A percentile compares a stretch with the other conserved stretches of the same genome.
Conservation (phyloP, 805 yeast genomes). For the Candida methanosorbosa region DNA sequence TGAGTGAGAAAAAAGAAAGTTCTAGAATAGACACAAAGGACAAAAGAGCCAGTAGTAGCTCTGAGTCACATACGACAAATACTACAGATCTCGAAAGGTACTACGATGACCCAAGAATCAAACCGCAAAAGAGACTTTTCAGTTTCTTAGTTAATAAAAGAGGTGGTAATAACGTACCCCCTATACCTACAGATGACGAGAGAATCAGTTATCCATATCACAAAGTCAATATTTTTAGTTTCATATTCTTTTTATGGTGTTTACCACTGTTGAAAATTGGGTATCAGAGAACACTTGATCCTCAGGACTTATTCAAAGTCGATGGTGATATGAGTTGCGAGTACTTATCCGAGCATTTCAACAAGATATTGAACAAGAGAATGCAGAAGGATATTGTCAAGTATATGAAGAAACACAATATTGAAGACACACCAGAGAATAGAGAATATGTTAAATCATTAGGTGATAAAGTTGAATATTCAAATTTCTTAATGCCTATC, state of each 20-base stretch:
- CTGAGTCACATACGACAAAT: too few relatives aligned
- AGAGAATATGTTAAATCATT: slow-evolving; percentile 12
- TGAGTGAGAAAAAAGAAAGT: too few relatives aligned
- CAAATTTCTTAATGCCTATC: slow-evolving; percentile 33
- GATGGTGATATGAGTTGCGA: slow-evolving; percentile 36
- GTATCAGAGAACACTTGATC: slow-evolving; percentile 60
- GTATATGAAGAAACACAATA: slow-evolving; percentile 24
- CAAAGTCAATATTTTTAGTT: slow-evolving; percentile 30
- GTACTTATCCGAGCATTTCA: slow-evolving; percentile 26
- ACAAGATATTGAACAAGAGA: slow-evolving; percentile 22
- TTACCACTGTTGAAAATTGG: slow-evolving; percentile 56
- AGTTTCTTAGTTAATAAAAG: slow-evolving; percentile 22
- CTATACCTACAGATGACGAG: slow-evolving; percentile 43
- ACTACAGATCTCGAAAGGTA: too few relatives aligned
- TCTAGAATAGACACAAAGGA: too few relatives aligned
- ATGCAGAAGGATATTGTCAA: slow-evolving; percentile 21
- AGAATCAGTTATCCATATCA: slow-evolving; percentile 36
- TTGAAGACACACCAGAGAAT: slow-evolving; percentile 27
- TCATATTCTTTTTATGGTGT: slow-evolving; percentile 58
- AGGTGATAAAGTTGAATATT: slow-evolving; percentile 13
- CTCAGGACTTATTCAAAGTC: slow-evolving; percentile 50
- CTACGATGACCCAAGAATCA: too few relatives aligned
- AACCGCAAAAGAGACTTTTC: slow-evolving; percentile 26
- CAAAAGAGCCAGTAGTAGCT: too few relatives aligned
- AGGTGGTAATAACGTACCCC: slow-evolving; percentile 36